These are phyloP conservation scores for Colletotrichum lini DNA, from an alignment of 2,329 filamentous ascomycete species.

Conservation along the genomic window DNA sequence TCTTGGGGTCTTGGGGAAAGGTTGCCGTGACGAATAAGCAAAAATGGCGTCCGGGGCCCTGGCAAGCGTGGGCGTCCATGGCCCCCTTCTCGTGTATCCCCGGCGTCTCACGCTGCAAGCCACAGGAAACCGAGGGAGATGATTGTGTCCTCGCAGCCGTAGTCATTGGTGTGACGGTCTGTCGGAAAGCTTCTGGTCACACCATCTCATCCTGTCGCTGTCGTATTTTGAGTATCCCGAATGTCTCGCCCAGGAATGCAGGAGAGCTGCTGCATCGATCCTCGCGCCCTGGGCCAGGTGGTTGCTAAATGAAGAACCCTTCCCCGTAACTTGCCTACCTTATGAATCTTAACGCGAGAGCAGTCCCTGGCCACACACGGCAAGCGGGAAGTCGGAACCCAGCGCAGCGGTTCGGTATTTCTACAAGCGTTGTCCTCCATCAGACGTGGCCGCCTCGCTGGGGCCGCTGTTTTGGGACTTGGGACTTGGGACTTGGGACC, in stretches of 20 bases:
- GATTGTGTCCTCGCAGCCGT: not conserved
- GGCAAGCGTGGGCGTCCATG: not conserved
- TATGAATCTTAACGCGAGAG: not conserved
- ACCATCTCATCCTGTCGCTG: constrained; percentile 17
- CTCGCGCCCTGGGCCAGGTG: constrained; percentile 1
- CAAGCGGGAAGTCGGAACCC: constrained; percentile 32
- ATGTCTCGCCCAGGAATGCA: constrained; percentile 37
- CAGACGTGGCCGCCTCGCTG: constrained; percentile 24
- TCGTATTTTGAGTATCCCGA: not conserved
- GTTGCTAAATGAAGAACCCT: constrained; percentile 18
- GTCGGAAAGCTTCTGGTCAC: constrained; percentile 15
- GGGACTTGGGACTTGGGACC: constrained; percentile 10
- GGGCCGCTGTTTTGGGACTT: constrained; percentile 13
- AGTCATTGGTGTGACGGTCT: constrained; percentile 34
- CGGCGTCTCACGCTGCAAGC: constrained; percentile 23
- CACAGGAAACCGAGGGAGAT: constrained; percentile 8
- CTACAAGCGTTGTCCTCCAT: not conserved
- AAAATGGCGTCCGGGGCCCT: constrained; percentile 8
- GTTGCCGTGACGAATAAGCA: constrained; percentile 24
- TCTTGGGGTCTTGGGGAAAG: not conserved
- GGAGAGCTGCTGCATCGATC: constrained; percentile 6
- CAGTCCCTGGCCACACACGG: constrained; percentile 15
- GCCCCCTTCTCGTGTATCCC: constrained; percentile 7
- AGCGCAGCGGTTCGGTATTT: constrained; percentile 27
- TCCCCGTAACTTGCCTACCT: constrained; percentile 9